Conservation (phyloP, 2,329 filamentous ascomycete species). For the Penicillium thymicola region DNA sequence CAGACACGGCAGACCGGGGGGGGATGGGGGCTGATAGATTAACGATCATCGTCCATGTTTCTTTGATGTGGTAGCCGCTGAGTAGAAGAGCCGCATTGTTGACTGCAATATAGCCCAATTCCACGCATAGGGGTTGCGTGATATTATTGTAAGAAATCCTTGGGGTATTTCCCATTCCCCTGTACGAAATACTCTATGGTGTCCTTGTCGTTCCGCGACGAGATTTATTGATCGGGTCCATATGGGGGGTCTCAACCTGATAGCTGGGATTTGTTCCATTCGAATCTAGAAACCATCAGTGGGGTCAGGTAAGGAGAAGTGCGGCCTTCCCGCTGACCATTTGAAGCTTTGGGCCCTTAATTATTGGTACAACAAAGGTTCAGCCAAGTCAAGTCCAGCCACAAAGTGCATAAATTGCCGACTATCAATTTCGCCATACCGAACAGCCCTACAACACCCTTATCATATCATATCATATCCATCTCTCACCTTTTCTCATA, state of each 20-base stretch:
- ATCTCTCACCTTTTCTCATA: constrained; percentile 4
- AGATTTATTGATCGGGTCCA: not conserved
- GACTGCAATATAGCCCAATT: not conserved
- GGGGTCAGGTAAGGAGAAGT: not conserved
- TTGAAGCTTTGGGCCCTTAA: not conserved
- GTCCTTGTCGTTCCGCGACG: no score
- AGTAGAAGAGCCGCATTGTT: not conserved
- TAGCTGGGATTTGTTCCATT: not conserved
- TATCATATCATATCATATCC: not conserved
- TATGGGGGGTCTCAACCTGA: not conserved
- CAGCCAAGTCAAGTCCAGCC: not conserved
- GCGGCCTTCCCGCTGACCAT: no score
- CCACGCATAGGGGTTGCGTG: not conserved
- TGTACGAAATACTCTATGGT: no score
- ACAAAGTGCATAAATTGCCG: not conserved
- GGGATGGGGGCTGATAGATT: not conserved
- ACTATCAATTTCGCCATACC: not conserved
- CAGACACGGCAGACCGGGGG: not conserved
- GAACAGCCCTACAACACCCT: not conserved
- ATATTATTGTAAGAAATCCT: not conserved
- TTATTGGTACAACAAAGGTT: not conserved
- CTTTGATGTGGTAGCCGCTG: not conserved
- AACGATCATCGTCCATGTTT: not conserved
- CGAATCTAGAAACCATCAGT: not conserved
- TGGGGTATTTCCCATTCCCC: no score